phyloP scores from a whole-genome alignment of 2,329 filamentous ascomycete genomes.

The Macrophomina tecta region DNA sequence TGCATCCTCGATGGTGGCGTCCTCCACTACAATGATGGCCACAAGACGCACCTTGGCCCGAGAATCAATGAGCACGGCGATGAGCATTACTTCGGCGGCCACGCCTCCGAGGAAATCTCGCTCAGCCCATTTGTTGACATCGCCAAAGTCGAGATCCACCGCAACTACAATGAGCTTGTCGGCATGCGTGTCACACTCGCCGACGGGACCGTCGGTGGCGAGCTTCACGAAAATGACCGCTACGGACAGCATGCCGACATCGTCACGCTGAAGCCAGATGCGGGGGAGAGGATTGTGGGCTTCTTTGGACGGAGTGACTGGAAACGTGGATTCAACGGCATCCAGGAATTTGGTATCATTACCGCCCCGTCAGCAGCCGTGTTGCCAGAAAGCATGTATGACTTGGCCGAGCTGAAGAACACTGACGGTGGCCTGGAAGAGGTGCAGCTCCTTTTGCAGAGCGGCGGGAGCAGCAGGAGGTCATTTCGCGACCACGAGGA shows the following conservation, averaged over 20 bases:
- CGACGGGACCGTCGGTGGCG: slow-evolving; percentile 39
- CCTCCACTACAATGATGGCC: slow-evolving; percentile 54
- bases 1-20: slow-evolving; percentile 53
- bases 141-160: slow-evolving; percentile 40
- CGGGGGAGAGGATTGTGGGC: slow-evolving; percentile 52
- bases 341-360: slow-evolving; percentile 56
- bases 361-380: slow-evolving; percentile 50
- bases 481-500: background rate
- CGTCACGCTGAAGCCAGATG: slow-evolving; percentile 38
- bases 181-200: slow-evolving; percentile 42
- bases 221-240: slow-evolving; percentile 35
- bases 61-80: slow-evolving; percentile 22
- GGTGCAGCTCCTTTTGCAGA: background rate
- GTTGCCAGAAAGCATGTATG: slow-evolving; percentile 50
- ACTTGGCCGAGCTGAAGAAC: slow-evolving; percentile 52
- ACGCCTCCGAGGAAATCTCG: slow-evolving; percentile 38
- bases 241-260: slow-evolving; percentile 29
- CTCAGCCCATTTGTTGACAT: slow-evolving; percentile 38
- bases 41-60: slow-evolving; percentile 52
- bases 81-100: slow-evolving; percentile 34
- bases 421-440: slow-evolving; percentile 19
- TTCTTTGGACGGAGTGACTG: slow-evolving; percentile 51
- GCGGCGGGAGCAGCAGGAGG: background rate
- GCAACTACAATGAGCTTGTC: slow-evolving; percentile 30
- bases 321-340: slow-evolving; percentile 33